A percentile compares a stretch with the other conserved stretches of the same genome.
These are phyloP conservation scores for Quercus ilex DNA, from an alignment of 306 rosid species.

Conservation along the genomic window DNA sequence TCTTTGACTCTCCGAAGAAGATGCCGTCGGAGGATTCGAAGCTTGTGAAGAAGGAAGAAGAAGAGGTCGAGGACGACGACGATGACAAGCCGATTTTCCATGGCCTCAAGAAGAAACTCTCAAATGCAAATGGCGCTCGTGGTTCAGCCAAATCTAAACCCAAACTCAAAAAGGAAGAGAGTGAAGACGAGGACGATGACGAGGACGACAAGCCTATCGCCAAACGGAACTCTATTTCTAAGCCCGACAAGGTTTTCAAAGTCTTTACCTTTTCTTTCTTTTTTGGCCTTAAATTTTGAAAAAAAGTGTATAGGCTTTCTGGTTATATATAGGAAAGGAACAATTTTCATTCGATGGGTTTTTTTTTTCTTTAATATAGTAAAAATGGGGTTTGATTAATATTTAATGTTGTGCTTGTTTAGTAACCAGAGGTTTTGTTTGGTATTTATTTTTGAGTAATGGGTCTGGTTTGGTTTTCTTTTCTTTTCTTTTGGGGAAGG, in stretches of 20 bases:
- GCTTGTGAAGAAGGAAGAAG: constrained; percentile 28
- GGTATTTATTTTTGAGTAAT: neutral
- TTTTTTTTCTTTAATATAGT: too few relatives aligned
- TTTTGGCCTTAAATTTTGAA: neutral
- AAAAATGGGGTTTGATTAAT: neutral
- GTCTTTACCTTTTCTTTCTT: neutral
- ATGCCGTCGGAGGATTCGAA: constrained; percentile 64
- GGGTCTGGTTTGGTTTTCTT: constrained; percentile 5
- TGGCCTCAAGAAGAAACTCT: constrained; percentile 31
- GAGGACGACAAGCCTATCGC: constrained; percentile 29
- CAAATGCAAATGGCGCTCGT: constrained; percentile 19
- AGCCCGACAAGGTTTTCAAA: constrained; percentile 44
- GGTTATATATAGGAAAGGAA: neutral
- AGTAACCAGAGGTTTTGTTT: neutral
- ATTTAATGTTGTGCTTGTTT: neutral
- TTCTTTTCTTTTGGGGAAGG: constrained; percentile 23
- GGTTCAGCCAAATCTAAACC: constrained; percentile 35
- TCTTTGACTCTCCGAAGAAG: neutral
- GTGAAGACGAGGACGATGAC: constrained; percentile 22
- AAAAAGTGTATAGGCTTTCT: neutral
- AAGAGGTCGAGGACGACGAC: constrained; percentile 23
- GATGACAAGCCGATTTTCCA: constrained; percentile 20
- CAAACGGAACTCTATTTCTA: constrained; percentile 20
- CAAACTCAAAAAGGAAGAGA: constrained; percentile 42
- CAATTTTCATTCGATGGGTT: too few relatives aligned